Conservation (phyloP, 1,284 basidiomycete genomes). For the Pseudozyma sp. region DNA sequence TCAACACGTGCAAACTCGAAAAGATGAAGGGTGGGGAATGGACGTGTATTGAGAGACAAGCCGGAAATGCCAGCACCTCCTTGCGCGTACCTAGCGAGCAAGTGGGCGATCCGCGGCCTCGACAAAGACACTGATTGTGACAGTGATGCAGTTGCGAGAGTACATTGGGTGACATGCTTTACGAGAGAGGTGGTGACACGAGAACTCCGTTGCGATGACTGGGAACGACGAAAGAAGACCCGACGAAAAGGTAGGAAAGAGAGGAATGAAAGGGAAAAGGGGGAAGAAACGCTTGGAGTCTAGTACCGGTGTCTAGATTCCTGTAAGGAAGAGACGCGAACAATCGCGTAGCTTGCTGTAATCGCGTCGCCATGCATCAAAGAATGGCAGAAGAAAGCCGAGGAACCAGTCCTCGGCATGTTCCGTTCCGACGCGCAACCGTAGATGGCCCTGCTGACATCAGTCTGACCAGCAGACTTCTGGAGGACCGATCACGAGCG, state of each 20-base stretch:
- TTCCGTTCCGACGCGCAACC: too few species aligned
- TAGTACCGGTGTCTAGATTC: too few species aligned
- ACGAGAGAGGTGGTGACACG: constrained; percentile 11
- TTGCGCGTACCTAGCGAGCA: background rate
- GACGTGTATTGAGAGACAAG: background rate
- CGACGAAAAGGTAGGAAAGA: too few species aligned
- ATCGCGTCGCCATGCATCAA: too few species aligned
- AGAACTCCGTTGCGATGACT: background rate
- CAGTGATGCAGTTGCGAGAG: background rate
- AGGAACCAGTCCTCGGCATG: too few species aligned
- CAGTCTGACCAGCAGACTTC: background rate
- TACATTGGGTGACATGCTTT: constrained; percentile 13
- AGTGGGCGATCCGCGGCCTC: constrained; percentile 19
- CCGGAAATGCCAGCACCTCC: constrained; percentile 15
- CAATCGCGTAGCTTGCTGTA: too few species aligned
- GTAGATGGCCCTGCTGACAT: background rate
- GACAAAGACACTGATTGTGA: background rate
- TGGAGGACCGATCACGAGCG: background rate
- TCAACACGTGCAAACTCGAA: too few species aligned
- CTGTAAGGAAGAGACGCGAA: too few species aligned
- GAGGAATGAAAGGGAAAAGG: background rate
- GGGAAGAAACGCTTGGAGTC: too few species aligned
- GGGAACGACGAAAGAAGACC: too few species aligned
- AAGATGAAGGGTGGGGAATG: too few species aligned
- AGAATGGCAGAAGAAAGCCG: too few species aligned